Evolutionary conservation across 2,329 filamentous ascomycete species (phyloP), one percentile per base, ranked within the genome.

Genomic region (Cryoendolithus antarcticus): DNA sequence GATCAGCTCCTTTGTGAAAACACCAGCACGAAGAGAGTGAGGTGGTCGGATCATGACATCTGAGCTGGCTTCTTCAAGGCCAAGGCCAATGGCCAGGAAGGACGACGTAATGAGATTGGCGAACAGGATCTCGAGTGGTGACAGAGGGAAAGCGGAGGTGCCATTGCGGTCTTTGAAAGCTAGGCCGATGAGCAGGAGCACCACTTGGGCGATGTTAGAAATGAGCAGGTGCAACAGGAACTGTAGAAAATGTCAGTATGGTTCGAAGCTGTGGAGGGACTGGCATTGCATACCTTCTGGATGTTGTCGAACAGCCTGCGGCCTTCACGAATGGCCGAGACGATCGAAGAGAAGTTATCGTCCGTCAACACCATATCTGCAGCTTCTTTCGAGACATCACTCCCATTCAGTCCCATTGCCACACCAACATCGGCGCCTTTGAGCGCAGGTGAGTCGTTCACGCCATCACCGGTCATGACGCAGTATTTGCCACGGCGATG

Each of bases 191-290:
- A 68, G 54, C 4, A 68, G 62, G 9, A 67, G 59, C 44, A 66
- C 62, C 30, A 66, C 64, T 49, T 68, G 64, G 2, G 64, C 60
- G 42, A 68, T 66, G 44, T 68, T 68, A 40, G 61, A 64, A 52
- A 65, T 64, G 50, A 68, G 61, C 10, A 67, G 57, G 44, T 67
- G 64, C 48, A 67, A 61, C n/a, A 68, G 48, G 54, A 68, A 66
- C 49, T 41, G 30, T 12, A 8, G 7, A 2, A 27, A 27, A 27
- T 8, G 24, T 27, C 49, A 32, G 13, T 12, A 35, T 8, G 4
- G 21, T 13, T 9, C 11, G 13, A 4, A 9, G 6, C 9, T 19
- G 24, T 36, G 32, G 39, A 34, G 6, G 12, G 6, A 12, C n/a
- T 30, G 8, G 19, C 6, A 19, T 9, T 2, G 8, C 9, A 15